Conservation (phyloP, 331 rosid genomes). For the Spiraea crenata region DNA sequence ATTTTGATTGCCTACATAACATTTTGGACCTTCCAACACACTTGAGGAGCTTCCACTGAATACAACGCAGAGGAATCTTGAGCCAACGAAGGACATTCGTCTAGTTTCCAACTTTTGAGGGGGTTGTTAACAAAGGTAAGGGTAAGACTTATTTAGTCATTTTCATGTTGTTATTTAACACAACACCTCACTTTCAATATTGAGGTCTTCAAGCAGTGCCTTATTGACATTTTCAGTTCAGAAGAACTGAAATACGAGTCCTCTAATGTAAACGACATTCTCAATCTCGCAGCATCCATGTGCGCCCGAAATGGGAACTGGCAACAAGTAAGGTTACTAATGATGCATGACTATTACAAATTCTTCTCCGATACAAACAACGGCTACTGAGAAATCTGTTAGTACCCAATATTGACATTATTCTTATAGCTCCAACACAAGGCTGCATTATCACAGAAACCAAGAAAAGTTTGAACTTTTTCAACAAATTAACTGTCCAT, state of each 20-base stretch:
- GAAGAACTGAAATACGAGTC: background rate
- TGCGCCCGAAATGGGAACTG: background rate
- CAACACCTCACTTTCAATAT: background rate
- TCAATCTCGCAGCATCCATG: conserved; percentile 4
- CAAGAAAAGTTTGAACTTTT: background rate
- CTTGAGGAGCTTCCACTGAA: background rate
- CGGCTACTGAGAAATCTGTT: background rate
- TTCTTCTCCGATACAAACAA: background rate
- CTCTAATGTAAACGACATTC: background rate
- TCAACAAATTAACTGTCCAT: background rate
- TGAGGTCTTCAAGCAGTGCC: conserved; percentile 1
- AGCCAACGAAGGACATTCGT: background rate
- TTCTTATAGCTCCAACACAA: background rate
- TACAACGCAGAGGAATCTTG: background rate
- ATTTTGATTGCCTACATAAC: background rate
- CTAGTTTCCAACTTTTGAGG: background rate
- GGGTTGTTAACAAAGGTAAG: background rate
- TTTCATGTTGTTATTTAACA: background rate
- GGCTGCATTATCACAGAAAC: background rate
- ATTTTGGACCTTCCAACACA: background rate
- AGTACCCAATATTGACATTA: background rate
- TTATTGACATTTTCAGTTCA: background rate
- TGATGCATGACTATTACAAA: background rate
- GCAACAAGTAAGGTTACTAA: background rate
- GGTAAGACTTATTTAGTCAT: background rate